These are phyloP conservation scores for Rubus idaeus DNA, from an alignment of 306 rosid genomes.

Conservation along the genomic window DNA sequence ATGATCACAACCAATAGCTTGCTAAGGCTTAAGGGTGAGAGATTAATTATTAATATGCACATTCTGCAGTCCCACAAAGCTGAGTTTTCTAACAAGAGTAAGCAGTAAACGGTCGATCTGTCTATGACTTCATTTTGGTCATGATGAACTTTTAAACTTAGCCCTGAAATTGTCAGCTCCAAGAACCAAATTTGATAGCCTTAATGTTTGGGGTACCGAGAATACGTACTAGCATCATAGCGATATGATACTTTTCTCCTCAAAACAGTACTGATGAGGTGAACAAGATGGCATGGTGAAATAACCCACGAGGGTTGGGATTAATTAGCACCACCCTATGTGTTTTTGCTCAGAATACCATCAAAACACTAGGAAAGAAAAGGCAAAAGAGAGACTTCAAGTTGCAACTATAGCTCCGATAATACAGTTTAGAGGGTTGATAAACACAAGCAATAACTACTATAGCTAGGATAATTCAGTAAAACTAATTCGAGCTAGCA, in stretches of 20 bases:
- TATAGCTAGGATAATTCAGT: neutral
- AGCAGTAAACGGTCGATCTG: neutral
- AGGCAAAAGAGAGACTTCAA: no score
- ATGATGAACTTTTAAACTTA: no score
- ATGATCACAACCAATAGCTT: neutral
- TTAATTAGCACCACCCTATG: no score
- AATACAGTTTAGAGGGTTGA: neutral
- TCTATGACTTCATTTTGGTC: neutral
- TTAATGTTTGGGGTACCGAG: neutral
- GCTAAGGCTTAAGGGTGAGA: no score
- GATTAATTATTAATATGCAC: no score
- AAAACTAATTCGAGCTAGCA: neutral
- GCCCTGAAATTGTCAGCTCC: neutral
- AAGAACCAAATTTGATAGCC: neutral
- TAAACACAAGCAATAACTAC: neutral
- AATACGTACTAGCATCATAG: neutral
- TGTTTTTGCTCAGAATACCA: neutral
- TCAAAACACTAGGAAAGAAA: no score
- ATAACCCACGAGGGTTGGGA: no score
- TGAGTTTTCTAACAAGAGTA: neutral
- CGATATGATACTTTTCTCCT: neutral
- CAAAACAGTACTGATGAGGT: neutral
- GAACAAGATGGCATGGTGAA: neutral
- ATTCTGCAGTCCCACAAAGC: no score
- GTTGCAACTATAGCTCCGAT: neutral